Evolutionary conservation across 2,329 filamentous ascomycete genomes (phyloP).

Genomic region (Alternaria conjuncta): DNA sequence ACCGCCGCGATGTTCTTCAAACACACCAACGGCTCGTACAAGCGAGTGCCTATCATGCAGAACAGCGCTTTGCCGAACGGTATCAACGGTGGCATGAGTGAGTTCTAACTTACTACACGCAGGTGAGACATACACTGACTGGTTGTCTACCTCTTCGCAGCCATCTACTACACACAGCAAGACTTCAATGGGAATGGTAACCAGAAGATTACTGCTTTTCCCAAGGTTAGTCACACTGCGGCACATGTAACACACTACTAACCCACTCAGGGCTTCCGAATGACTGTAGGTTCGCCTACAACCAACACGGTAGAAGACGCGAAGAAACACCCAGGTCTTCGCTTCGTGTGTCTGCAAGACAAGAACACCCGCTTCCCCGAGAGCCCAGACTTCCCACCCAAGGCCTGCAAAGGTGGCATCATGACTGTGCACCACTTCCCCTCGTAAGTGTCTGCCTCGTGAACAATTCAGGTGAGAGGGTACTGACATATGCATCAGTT

Average conservation of each 20-base stretch:
- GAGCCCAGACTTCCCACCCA: constrained; percentile 12
- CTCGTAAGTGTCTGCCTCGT: neutral
- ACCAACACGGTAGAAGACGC: constrained; percentile 10
- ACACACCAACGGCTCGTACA: constrained; percentile 37
- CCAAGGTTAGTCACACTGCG: constrained; percentile 24
- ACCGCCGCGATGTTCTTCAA: constrained; percentile 40
- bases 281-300: constrained; percentile 44
- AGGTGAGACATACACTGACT: neutral
- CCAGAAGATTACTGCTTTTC: constrained; percentile 31
- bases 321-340: constrained; percentile 4
- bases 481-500: neutral
- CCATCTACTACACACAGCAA: constrained; percentile 42
- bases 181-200: constrained; percentile 43
- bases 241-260: neutral
- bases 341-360: constrained; percentile 20
- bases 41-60: constrained; percentile 29
- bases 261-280: constrained; percentile 35
- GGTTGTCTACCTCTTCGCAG: neutral
- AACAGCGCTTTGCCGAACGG: constrained; percentile 17
- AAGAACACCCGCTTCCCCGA: constrained; percentile 28
- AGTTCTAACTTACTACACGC: neutral
- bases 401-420: constrained; percentile 7
- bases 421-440: constrained; percentile 30
- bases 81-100: constrained; percentile 42
- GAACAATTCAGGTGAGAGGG: neutral